phyloP scores from a whole-genome alignment of 441 rosid genomes.

The Macaranga tanarius region DNA sequence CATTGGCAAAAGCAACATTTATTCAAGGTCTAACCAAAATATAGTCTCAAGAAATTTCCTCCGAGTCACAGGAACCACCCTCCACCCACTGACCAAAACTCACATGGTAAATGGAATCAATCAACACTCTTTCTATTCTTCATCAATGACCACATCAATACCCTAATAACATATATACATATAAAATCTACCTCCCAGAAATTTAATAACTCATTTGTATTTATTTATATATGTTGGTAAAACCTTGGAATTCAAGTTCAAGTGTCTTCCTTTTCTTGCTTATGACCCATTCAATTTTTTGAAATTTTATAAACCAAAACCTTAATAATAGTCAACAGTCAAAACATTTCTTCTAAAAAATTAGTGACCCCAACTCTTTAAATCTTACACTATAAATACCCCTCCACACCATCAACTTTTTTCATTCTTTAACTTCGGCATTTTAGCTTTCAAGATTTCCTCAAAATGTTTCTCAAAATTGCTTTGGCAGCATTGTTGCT shows the following conservation, averaged over 20 bases:
- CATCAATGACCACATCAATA: background rate
- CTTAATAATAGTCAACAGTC: slow-evolving; percentile 30
- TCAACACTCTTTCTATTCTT: slow-evolving; percentile 4
- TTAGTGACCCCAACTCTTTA: background rate
- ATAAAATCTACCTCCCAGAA: no score
- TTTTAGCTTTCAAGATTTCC: slow-evolving; percentile 7
- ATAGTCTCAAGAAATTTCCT: slow-evolving; percentile 24
- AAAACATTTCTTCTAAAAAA: slow-evolving; percentile 16
- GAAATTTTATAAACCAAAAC: background rate
- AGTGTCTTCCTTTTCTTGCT: background rate
- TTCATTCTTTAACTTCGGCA: background rate
- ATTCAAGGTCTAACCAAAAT: slow-evolving; percentile 17
- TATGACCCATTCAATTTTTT: slow-evolving; percentile 27
- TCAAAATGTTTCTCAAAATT: slow-evolving; percentile 26
- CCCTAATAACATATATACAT: background rate
- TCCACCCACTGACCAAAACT: background rate
- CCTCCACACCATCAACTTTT: background rate
- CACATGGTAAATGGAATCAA: slow-evolving; percentile 1
- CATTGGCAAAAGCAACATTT: slow-evolving; percentile 6
- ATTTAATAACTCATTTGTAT: background rate
- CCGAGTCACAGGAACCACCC: background rate
- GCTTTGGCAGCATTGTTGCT: slow-evolving; percentile 25
- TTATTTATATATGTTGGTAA: background rate
- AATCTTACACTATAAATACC: slow-evolving; percentile 27
- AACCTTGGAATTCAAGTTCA: slow-evolving; percentile 24